Evolutionary conservation across 1,284 basidiomycete species (phyloP).

Genomic region (Thelephora terrestris): DNA sequence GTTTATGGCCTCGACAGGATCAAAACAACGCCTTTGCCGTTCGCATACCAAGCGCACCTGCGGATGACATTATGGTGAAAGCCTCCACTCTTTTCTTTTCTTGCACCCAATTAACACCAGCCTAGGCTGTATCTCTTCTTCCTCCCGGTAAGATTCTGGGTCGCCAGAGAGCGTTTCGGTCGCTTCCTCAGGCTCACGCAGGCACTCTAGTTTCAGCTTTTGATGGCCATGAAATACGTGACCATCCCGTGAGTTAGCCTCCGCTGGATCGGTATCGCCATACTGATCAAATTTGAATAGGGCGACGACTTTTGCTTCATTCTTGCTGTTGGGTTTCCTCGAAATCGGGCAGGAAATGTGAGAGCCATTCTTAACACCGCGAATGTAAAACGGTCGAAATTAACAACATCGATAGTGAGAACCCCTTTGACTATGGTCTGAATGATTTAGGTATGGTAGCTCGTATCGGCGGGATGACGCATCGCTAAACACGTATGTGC

Average conservation of each 20-base stretch:
- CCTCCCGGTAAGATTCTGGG: conserved; percentile 38
- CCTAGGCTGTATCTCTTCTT: conserved; percentile 53
- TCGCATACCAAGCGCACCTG: conserved; percentile 60
- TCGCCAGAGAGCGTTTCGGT: neutral
- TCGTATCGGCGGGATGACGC: too few species aligned
- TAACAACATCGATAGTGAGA: conserved; percentile 35
- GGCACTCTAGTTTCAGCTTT: conserved; percentile 43
- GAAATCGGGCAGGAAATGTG: conserved; percentile 65
- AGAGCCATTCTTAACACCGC: conserved; percentile 13
- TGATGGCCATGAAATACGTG: conserved; percentile 35
- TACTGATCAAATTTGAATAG: conserved; percentile 11
- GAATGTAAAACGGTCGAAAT: neutral
- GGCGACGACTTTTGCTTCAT: conserved; percentile 49
- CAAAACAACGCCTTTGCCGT: conserved; percentile 59
- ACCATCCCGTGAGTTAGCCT: conserved; percentile 38
- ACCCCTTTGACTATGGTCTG: conserved; percentile 59
- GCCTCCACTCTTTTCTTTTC: neutral
- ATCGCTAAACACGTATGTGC: neutral
- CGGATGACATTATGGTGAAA: conserved; percentile 52
- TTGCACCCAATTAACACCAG: neutral
- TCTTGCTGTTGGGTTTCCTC: conserved; percentile 57
- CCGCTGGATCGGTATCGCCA: neutral
- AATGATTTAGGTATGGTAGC: conserved; percentile 38
- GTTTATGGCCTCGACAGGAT: conserved; percentile 51
- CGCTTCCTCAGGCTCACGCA: neutral